Percentiles rank a stretch among this genome's conserved stretches.
Evolutionary conservation across 306 rosid genomes (phyloP).

Genomic region (Gillenia trifoliata): DNA sequence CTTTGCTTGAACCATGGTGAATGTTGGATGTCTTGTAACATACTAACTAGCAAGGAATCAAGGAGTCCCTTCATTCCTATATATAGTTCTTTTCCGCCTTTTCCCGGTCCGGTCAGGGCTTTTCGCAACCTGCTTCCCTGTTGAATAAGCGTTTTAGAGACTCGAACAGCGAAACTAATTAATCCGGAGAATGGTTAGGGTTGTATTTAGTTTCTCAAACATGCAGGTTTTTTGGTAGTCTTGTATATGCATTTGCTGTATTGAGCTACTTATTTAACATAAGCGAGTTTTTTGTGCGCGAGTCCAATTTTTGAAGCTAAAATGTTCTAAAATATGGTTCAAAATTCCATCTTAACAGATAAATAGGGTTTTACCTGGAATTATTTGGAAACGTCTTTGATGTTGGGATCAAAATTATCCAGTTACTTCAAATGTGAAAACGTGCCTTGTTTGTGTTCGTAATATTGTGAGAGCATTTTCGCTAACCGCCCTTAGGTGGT

Average conservation of each 20-base stretch:
- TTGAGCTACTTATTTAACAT: no score
- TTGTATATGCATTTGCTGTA: no score
- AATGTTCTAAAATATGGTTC: background rate
- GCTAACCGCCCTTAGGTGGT: no score
- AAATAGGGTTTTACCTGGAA: background rate
- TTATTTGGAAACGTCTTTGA: background rate
- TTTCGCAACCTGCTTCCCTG: no score
- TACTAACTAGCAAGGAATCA: background rate
- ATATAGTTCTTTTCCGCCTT: background rate
- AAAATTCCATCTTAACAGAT: background rate
- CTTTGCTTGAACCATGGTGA: background rate
- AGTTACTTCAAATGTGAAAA: no score
- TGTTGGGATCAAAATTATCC: background rate
- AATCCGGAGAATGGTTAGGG: background rate
- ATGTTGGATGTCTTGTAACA: constrained; percentile 1
- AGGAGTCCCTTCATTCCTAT: background rate
- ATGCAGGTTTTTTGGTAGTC: no score
- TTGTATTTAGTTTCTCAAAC: background rate
- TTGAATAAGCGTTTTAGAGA: background rate
- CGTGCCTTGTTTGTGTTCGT: no score
- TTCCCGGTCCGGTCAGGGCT: background rate
- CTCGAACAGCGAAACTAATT: background rate
- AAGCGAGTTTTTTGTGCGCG: no score
- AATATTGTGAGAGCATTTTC: no score
- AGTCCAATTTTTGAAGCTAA: no score